Conservation (phyloP, 225 moss, liverwort and hornwort genomes). For the Pseudisothecium myosuroides region DNA sequence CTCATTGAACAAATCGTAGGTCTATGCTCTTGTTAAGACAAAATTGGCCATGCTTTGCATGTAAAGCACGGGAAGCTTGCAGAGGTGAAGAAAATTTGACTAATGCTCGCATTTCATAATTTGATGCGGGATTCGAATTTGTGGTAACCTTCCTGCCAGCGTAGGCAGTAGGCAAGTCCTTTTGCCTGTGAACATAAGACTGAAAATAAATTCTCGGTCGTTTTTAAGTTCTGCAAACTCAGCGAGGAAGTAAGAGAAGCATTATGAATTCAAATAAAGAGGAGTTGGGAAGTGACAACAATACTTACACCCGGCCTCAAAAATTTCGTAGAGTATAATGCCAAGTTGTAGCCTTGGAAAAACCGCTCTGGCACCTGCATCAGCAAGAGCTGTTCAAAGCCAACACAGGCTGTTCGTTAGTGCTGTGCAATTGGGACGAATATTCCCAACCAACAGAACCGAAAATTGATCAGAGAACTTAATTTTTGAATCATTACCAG, state of each 20-base stretch:
- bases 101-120: conserved; percentile 34
- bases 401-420: conserved; percentile 1
- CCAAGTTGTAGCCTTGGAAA: conserved; percentile 65
- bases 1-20: conserved; percentile 59
- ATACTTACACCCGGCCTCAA: conserved; percentile 40
- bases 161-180: conserved; percentile 5
- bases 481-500: neutral
- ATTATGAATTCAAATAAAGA: neutral
- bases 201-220: neutral
- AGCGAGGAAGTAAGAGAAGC: neutral
- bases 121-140: neutral
- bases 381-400: conserved; percentile 56
- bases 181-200: conserved; percentile 5
- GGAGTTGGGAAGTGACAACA: neutral
- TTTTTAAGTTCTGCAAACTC: neutral
- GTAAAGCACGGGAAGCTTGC: conserved; percentile 69
- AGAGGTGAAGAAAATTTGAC: conserved; percentile 63
- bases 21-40: conserved; percentile 49
- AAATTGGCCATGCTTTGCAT: conserved; percentile 63
- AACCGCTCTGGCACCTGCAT: conserved; percentile 61
- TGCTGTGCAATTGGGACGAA: neutral
- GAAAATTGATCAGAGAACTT: neutral
- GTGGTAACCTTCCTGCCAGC: neutral
- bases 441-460: neutral
- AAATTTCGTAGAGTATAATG: conserved; percentile 26